Base-by-base conservation (phyloP, 805 yeast species). In the Saccharomycopsis sp. region DNA sequence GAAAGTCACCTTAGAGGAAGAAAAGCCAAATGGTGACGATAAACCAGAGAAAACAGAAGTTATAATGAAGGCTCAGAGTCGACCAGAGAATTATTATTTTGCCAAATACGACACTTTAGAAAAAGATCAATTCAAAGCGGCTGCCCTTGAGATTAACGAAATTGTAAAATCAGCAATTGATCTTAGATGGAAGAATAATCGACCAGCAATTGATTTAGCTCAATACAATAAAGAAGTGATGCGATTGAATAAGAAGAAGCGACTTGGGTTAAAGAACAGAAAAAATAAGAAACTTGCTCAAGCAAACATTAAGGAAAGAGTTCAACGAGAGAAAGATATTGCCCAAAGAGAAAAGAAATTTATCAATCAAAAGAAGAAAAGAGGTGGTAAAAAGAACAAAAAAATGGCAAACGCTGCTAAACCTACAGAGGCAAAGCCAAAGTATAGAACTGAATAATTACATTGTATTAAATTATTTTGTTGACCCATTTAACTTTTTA, bases 321-420 rank as follows among this genome's bases (percentile, higher is more conserved):
- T 31, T 9, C 35, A 31, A 40, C 8, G 29, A 14, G n/a, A 22
- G 14, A 11, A 23, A 34, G 28, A 19, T 19, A 11, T 4, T 39
- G 23, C 34, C 6, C 35, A 38, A 26, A 26, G 37, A 23, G 29
- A 33, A n/a, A 27, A 38, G 2, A 41, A 37, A 26, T 3, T 35
- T 4, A 20, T 47, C 16, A 40, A 35, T 22, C 52, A 49, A 33
- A 49, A 49, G 47, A 49, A 45, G 38, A 49, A 49, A 28, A 35
- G 52, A 31, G 52, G 52, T 7, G 52, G 52, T 11, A 49, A 49
- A 37, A 49, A 49, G 41, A 49, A 49, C 23, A 47, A 43, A 31
- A 47, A 47, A 45, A 46, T 42, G 28, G 14, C 28, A 4, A 27
- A 8, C 8, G 31, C 20, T 16, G 40, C 13, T 14, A 35, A 35